These are phyloP conservation scores for Backusella australiensis DNA, from an alignment of 192 early-diverging fungal species.

Conservation along the genomic window DNA sequence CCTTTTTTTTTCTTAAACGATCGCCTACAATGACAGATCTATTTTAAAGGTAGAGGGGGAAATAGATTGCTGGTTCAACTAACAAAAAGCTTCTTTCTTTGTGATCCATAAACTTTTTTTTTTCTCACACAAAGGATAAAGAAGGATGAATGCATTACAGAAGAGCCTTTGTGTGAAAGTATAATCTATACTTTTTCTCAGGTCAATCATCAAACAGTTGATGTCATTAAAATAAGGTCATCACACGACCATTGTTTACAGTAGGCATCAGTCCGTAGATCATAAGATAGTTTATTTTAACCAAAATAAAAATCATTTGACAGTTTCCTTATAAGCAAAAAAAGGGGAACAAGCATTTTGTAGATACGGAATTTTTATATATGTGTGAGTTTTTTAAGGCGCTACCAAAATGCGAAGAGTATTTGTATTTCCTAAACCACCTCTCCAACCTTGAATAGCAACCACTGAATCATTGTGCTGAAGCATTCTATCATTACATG, in stretches of 20 bases:
- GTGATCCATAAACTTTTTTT: background rate
- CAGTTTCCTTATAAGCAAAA: background rate
- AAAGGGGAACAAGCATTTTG: background rate
- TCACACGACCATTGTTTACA: background rate
- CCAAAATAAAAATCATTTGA: background rate
- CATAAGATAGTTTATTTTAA: background rate
- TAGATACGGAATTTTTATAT: background rate
- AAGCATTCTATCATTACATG: constrained; percentile 49
- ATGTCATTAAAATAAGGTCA: background rate
- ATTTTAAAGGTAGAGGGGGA: background rate
- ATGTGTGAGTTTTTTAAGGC: constrained; percentile 4
- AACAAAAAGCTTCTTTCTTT: background rate
- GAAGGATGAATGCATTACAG: background rate
- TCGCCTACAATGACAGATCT: background rate
- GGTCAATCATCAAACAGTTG: background rate
- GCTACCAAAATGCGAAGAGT: constrained; percentile 66
- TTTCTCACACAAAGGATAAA: background rate
- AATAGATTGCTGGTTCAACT: background rate
- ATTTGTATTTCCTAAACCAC: constrained; percentile 81
- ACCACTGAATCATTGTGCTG: constrained; percentile 68
- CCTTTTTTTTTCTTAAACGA: background rate
- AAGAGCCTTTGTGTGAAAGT: background rate
- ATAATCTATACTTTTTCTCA: background rate
- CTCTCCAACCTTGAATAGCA: constrained; percentile 83
- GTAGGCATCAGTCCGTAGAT: background rate